Percentiles rank a stretch among this genome's conserved stretches.
Evolutionary conservation across 225 moss, liverwort and hornwort species (phyloP).

Genomic region (Straminergon stramineum): DNA sequence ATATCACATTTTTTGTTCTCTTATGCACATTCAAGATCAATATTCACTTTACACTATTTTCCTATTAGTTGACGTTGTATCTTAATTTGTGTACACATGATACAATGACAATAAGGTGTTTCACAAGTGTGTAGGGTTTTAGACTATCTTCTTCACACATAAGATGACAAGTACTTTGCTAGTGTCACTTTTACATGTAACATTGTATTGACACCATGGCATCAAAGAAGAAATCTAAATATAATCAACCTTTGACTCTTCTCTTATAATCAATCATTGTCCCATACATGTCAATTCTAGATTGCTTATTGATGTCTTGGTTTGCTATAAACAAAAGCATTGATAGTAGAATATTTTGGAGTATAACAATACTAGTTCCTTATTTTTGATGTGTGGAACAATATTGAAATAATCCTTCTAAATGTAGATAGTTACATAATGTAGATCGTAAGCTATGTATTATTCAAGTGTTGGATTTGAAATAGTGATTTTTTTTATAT

Average conservation of each 20-base stretch:
- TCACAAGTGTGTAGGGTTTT: neutral
- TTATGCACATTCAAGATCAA: neutral
- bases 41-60: neutral
- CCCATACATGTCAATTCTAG: neutral
- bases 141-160: neutral
- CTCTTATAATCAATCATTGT: neutral
- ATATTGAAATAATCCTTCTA: too few relatives aligned
- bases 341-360: neutral
- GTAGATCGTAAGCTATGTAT: neutral
- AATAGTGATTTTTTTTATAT: too few relatives aligned
- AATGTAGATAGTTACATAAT: too few relatives aligned
- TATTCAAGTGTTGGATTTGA: neutral
- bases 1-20: neutral
- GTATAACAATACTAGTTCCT: neutral
- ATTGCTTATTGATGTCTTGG: too few relatives aligned
- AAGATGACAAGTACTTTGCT: too few relatives aligned
- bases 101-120: neutral
- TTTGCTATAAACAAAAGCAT: neutral
- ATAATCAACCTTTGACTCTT: neutral
- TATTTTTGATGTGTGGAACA: neutral
- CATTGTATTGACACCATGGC: too few relatives aligned
- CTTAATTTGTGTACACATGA: neutral
- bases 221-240: neutral
- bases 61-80: too few relatives aligned
- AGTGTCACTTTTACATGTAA: neutral